Conservation (phyloP, 106 monocot genomes). For the Chionographis japonica region DNA sequence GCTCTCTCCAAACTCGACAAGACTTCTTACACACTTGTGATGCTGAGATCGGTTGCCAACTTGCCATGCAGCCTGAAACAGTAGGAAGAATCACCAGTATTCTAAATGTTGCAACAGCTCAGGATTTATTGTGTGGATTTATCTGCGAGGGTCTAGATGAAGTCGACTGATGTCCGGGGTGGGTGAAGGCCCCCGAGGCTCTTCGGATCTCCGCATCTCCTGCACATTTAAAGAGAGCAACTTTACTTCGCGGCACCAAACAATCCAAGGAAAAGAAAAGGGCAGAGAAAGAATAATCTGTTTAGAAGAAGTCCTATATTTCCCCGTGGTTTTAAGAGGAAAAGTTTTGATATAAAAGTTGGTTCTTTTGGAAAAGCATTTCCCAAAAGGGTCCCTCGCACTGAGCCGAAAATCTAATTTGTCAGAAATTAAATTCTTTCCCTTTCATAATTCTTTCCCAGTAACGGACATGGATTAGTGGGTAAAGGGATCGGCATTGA, state of each 20-base stretch:
- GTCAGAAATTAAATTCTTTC: no score
- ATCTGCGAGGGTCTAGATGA: conserved; percentile 23
- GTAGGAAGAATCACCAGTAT: background rate
- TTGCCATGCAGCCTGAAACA: background rate
- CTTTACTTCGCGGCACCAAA: background rate
- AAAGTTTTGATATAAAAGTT: no score
- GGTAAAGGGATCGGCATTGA: background rate
- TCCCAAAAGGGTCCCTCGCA: no score
- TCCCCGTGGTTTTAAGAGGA: no score
- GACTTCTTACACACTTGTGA: background rate
- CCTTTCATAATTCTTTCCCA: no score
- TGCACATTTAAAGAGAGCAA: background rate
- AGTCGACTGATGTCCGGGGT: conserved; percentile 17
- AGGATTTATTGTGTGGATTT: background rate
- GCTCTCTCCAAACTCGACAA: no score
- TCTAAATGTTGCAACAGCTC: background rate
- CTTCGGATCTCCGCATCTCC: conserved; percentile 33
- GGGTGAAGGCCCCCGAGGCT: conserved; percentile 14
- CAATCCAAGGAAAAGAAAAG: no score
- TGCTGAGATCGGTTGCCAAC: background rate
- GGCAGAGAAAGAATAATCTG: no score
- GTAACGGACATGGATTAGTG: no score
- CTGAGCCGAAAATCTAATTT: no score
- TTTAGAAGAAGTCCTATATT: no score
- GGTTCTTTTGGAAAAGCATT: no score